Evolutionary conservation across 768 basidiomycete genomes (phyloP).

Genomic region (Favolaschia claudopus): DNA sequence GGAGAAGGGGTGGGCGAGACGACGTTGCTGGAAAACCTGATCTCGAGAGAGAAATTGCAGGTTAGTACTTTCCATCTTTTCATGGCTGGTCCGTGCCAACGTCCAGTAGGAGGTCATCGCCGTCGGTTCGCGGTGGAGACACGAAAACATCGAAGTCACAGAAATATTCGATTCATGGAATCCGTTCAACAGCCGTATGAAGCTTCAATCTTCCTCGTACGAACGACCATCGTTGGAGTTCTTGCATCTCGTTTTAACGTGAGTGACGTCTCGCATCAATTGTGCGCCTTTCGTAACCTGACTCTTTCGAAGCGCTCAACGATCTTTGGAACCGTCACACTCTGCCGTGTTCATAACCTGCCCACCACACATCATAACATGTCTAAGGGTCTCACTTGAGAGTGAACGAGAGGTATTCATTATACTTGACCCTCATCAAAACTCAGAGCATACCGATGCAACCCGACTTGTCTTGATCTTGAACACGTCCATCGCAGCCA

Average conservation of each 20-base stretch:
- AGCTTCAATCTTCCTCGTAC: no score
- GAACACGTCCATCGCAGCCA: background rate
- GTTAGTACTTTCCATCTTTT: no score
- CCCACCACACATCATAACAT: background rate
- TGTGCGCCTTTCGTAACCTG: background rate
- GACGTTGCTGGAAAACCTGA: background rate
- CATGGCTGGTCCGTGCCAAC: background rate
- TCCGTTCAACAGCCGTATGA: no score
- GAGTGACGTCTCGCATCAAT: no score
- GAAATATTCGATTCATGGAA: no score
- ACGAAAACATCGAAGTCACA: background rate
- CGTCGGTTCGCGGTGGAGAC: background rate
- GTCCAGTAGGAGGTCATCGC: background rate
- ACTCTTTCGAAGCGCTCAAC: background rate
- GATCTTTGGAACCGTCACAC: background rate
- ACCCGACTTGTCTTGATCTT: background rate
- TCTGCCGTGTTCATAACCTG: background rate
- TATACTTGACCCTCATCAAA: background rate
- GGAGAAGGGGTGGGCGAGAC: background rate
- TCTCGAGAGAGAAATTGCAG: background rate
- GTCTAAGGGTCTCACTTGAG: background rate
- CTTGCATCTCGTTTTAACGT: no score
- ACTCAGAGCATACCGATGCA: background rate
- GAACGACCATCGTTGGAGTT: no score
- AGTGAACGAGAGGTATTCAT: background rate